Evolutionary conservation across 2,329 filamentous ascomycete species (phyloP), one percentile per base, ranked within the genome.

Genomic region (Bipolaris victoriae): DNA sequence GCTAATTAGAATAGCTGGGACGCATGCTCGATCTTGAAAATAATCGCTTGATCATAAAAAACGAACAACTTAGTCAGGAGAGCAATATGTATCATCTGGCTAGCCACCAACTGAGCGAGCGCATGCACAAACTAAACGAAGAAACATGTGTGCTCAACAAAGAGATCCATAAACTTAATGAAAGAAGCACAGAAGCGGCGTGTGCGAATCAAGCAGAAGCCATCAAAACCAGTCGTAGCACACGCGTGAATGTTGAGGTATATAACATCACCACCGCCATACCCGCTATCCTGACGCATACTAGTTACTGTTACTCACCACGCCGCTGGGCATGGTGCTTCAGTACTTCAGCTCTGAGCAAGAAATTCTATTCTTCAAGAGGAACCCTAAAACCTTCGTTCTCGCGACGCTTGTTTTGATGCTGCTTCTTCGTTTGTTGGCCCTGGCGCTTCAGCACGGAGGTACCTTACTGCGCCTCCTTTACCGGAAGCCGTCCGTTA

Each of bases 281-380:
- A 48, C 3, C 15, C 46, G 5, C 15, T 22, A 9, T 16, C 18
- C 11, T 35, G 1, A 37, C 18, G 7, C 5, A 24, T 9, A 5
- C 2, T 22, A n/a, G 58, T 16, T 60, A 22, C 36, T 57, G 0
- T 11, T 57, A 2, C 29, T 57, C 18, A 60, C 50, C 4, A 60
- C 50, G 0, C 57, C 60, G 0, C 40, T 60, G 2, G 36, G 10
- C 3, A 49, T 62, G 20, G 53, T 50, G 0, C 44, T 60, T 4
- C 57, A 62, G 22, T 59, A 59, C 7, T 62, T 60, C 26, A 39
- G 53, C 6, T 50, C 56, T 0, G 57, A 57, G 10, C 36, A 49
- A 15, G 43, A 49, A 1, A 43, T 59, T 1, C 51, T 62, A 7
- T 45, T 50, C 3, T 57, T 60, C 16, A 37, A 53, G 7, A 46